Evolutionary conservation across 192 early-diverging fungal genomes (phyloP), one percentile per base, ranked within the genome.

Genomic region (Chytriomyces sp.): DNA sequence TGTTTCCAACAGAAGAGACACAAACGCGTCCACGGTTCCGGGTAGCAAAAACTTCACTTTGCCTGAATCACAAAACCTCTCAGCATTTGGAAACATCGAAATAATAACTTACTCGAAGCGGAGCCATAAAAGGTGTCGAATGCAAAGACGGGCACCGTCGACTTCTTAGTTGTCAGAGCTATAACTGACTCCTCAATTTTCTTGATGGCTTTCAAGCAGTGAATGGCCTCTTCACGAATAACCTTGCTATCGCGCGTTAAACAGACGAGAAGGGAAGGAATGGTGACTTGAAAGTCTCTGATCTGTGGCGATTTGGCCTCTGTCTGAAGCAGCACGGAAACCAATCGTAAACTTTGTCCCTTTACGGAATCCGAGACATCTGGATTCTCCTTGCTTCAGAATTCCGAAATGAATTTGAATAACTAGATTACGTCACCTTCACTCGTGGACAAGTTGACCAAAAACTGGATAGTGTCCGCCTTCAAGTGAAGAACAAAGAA

Each of bases 201-300:
- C 36, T 82, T 78, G 54, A 90, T 77, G 19, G 81, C 73, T 53
- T 85, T 67, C 22, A 95, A 59, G 67, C 92, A 93, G 1, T 70
- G 56, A 14, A 90, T 68, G 5, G 91, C 91, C 3, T 82, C 76
- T 3, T 80, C 75, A 36, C 95, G 92, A 39, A 94, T 82, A 12
- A 75, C 72, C 39, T 74, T 73, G 54, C 84, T 70, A 5, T 69
- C 66, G 74, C 91, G 84, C 10, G 68, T 74, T 30, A 98, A 79
- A 25, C 85, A 81, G 25, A 92, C 81, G 22, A 98, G 67, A 25
- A 98, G 67, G 0, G 86, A 75, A 6, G 96, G 94, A 0, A 86
- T 33, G 5, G 84, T 10, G 12, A 86, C 44, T 65, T 86, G 85
- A 59, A 68, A 86, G 60, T 86, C 85, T n/a, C 26, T 81, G 34